Conservation (phyloP, 2,329 filamentous ascomycete genomes). For the Atkinsonella hypoxylon region DNA sequence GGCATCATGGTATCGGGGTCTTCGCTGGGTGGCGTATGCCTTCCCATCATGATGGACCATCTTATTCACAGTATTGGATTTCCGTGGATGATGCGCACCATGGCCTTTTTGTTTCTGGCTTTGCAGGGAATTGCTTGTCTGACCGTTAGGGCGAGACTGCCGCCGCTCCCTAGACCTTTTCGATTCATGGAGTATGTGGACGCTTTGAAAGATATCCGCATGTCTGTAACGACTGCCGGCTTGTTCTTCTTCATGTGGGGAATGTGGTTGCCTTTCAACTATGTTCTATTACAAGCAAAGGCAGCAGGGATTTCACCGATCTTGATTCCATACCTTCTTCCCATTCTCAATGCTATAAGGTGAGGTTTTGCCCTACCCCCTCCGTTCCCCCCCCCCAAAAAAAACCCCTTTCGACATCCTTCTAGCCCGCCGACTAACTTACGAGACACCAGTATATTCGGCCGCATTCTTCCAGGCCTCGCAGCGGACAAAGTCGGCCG, state of each 20-base stretch:
- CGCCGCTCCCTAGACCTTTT: constrained; percentile 33
- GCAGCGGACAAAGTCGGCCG: constrained; percentile 32
- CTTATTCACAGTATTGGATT: constrained; percentile 35
- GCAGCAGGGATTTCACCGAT: constrained; percentile 28
- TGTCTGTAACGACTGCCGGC: constrained; percentile 29
- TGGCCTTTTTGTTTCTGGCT: constrained; percentile 33
- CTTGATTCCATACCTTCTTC: constrained; percentile 34
- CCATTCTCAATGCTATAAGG: constrained; percentile 46
- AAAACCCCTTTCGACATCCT: not conserved
- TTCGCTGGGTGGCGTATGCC: constrained; percentile 41
- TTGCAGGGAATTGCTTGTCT: constrained; percentile 23
- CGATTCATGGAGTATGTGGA: constrained; percentile 32
- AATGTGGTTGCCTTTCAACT: constrained; percentile 43
- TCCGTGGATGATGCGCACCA: constrained; percentile 35
- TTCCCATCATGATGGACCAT: constrained; percentile 48
- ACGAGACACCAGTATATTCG: constrained; percentile 27
- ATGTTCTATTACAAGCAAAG: constrained; percentile 36
- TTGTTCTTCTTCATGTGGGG: constrained; percentile 45
- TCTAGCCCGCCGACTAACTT: too few species aligned
- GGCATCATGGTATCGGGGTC: constrained; percentile 42
- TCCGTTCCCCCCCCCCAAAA: not conserved
- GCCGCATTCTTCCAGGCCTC: constrained; percentile 39
- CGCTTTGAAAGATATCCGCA: constrained; percentile 33
- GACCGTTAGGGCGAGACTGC: constrained; percentile 29
- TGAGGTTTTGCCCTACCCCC: constrained; percentile 13